Evolutionary conservation across 2,329 filamentous ascomycete species (phyloP), one percentile per base, ranked within the genome.

Genomic region (Penicillium olsonii): DNA sequence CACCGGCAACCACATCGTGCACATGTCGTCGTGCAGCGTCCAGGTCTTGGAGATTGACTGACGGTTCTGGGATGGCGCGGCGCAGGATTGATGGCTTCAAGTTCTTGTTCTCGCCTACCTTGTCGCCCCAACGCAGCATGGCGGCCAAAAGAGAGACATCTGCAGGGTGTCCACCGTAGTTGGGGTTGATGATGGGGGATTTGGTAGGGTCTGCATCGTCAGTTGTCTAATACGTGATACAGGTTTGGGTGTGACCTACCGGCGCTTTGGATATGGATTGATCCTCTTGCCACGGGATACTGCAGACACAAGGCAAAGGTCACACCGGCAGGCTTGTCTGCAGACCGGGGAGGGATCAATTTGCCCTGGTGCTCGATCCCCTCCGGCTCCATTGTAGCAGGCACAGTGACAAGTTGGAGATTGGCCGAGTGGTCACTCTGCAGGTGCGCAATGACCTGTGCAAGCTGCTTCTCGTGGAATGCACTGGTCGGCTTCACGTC

Each of bases 241-340:
- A n/a, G 11, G 6, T 34, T 35, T 14, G 15, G 10, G 18, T 37
- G 5, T 20, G 31, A 41, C 37, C 33, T 41, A 55, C 53, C 51
- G 3, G 55, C 24, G 33, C 50, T 51, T 2, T 43, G 19, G 12
- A 60, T 56, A 27, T 60, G 57, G 9, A 61, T 54, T 8, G 52
- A 55, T 2, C 62, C 62, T 8, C 61, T 47, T 10, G 65, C 51
- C 2, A 61, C 52, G 1, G 54, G 54, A 33, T 64, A 62, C 37
- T 60, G 53, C 20, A 62, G 41, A 38, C 53, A 55, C 11, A 59
- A 39, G 0, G 52, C 58, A 5, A 57, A 41, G 2, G 53, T 59
- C 3, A 58, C 18, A 18, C 52, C 53, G 10, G 42, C 39, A 12
- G 52, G 45, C 12, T 45, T n/a, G 15, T 40, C 54, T 10, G 42